Conservation (phyloP, 345 rosid genomes). For the Pseudoturritis turrita region DNA sequence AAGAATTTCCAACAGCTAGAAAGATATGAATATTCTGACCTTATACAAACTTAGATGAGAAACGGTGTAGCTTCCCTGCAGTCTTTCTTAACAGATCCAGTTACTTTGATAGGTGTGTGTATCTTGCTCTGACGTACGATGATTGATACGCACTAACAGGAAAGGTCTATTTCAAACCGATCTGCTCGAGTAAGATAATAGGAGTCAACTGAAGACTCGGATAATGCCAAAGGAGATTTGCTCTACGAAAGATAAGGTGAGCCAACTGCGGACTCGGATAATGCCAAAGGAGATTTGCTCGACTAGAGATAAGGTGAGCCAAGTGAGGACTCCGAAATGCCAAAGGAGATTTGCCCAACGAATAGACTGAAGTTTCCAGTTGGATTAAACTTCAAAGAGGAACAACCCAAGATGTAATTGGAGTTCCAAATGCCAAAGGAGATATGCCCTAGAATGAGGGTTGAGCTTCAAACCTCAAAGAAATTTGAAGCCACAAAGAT, state of each 20-base stretch:
- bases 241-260: conserved; percentile 34
- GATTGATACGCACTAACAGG: not conserved
- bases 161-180: not conserved
- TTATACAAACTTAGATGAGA: conserved; percentile 4
- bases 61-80: not conserved
- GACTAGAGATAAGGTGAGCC: conserved; percentile 34
- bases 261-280: conserved; percentile 31
- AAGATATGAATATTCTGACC: conserved; percentile 20
- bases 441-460: conserved; percentile 42
- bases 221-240: conserved; percentile 51
- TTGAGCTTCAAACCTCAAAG: conserved; percentile 23
- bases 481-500: conserved; percentile 7
- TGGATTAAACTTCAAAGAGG: conserved; percentile 33
- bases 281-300: conserved; percentile 47
- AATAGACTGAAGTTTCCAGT: conserved; percentile 36
- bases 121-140: not conserved
- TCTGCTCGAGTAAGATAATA: conserved; percentile 27
- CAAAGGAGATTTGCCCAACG: conserved; percentile 49
- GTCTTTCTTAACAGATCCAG: not conserved
- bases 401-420: conserved; percentile 25
- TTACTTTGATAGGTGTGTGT: not conserved
- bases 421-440: conserved; percentile 41
- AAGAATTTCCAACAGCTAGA: not conserved
- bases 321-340: conserved; percentile 35
- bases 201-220: conserved; percentile 28